Percentiles rank a stretch among this genome's conserved stretches.
Conservation (phyloP, 1,284 basidiomycete genomes). For the Fomes fomentarius region DNA sequence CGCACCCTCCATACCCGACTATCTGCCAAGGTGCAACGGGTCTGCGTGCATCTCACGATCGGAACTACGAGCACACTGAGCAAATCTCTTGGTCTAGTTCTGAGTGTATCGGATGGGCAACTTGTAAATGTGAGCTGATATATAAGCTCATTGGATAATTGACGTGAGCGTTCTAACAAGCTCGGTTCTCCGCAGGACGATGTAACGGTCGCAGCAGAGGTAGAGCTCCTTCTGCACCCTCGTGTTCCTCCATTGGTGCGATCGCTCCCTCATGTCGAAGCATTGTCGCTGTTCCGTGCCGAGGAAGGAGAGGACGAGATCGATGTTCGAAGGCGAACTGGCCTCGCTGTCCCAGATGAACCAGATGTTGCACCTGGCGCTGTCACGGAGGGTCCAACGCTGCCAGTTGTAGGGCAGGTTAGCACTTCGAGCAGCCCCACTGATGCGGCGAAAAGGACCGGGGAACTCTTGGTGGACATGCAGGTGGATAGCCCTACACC, state of each 20-base stretch:
- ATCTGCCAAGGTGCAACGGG: slow-evolving; percentile 45
- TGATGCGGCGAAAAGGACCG: slow-evolving; percentile 6
- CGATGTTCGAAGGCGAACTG: slow-evolving; percentile 46
- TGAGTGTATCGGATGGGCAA: slow-evolving; percentile 20
- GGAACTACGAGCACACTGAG: slow-evolving; percentile 62
- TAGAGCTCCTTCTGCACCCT: slow-evolving; percentile 75
- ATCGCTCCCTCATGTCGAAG: slow-evolving; percentile 64
- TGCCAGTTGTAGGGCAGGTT: background rate
- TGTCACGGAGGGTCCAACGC: slow-evolving; percentile 4
- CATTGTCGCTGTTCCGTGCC: slow-evolving; percentile 56
- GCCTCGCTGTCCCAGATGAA: slow-evolving; percentile 29
- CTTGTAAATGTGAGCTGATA: slow-evolving; percentile 23
- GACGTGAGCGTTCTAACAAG: too few species aligned
- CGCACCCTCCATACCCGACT: slow-evolving; percentile 49
- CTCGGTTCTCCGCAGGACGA: slow-evolving; percentile 14
- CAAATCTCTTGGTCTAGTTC: slow-evolving; percentile 57
- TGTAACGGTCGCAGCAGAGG: slow-evolving; percentile 37
- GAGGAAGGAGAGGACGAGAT: slow-evolving; percentile 69
- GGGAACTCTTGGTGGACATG: slow-evolving; percentile 5
- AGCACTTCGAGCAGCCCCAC: background rate
- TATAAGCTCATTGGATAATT: slow-evolving; percentile 6
- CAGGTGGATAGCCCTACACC: slow-evolving; percentile 16
- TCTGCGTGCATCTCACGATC: slow-evolving; percentile 51
- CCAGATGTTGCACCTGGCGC: background rate
- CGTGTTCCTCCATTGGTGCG: slow-evolving; percentile 76